phyloP scores from a whole-genome alignment of 306 rosid species.

The Ammopiptanthus mongolicus region DNA sequence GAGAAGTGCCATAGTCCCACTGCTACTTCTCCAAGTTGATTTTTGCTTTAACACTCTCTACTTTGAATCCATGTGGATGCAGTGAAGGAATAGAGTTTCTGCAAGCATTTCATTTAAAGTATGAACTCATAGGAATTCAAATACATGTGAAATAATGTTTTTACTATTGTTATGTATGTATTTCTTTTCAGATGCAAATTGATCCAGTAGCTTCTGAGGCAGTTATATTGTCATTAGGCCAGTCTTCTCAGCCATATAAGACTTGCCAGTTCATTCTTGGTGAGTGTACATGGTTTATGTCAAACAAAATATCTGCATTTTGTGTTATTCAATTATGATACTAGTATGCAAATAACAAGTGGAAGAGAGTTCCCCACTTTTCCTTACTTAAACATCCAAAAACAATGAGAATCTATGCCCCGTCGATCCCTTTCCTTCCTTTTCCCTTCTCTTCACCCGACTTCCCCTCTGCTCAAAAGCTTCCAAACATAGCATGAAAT shows the following conservation, averaged over 20 bases:
- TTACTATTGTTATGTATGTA: neutral
- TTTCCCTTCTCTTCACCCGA: neutral
- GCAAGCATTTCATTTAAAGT: neutral
- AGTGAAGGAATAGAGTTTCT: constrained; percentile 3
- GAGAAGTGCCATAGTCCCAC: neutral
- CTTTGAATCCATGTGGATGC: neutral
- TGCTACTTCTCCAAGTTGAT: neutral
- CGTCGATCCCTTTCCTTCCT: neutral
- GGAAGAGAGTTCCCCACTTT: neutral
- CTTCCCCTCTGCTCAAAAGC: neutral
- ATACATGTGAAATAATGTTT: neutral
- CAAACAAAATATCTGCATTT: neutral
- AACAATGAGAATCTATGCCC: neutral
- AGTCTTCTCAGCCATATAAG: constrained; percentile 78
- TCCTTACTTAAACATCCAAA: neutral
- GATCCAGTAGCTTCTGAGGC: constrained; percentile 76
- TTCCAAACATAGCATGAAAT: neutral
- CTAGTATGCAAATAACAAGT: neutral
- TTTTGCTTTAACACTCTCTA: neutral
- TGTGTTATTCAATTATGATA: neutral
- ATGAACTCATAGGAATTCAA: neutral
- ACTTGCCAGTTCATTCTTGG: constrained; percentile 91
- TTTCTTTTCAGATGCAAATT: constrained; percentile 64
- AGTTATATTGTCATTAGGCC: constrained; percentile 60
- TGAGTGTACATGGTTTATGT: constrained; percentile 28